Evolutionary conservation across 2,329 filamentous ascomycete species (phyloP).

Genomic region (Ophiocordyceps camponoti-leonardi): DNA sequence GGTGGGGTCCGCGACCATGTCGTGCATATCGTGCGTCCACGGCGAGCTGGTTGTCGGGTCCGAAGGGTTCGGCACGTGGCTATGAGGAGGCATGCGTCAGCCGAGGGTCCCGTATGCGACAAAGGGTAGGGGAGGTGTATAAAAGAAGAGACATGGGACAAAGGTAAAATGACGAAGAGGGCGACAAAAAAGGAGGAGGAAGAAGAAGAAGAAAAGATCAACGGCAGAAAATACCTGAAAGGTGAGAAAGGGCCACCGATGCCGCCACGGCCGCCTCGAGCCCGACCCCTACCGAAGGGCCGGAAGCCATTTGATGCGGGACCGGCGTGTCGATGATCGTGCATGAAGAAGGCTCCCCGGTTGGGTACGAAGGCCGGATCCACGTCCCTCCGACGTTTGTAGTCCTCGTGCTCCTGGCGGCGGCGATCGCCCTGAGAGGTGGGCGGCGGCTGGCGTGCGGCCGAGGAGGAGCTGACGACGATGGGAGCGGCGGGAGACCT

Average conservation of each 20-base stretch:
- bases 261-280: constrained; percentile 40
- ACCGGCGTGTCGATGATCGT: constrained; percentile 75
- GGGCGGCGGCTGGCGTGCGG: constrained; percentile 23
- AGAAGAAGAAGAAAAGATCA: constrained; percentile 13
- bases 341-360: constrained; percentile 90
- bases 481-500: constrained; percentile 29
- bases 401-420: constrained; percentile 78
- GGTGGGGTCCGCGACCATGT: constrained; percentile 37
- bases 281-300: constrained; percentile 50
- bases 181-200: constrained; percentile 1
- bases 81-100: constrained; percentile 5
- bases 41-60: constrained; percentile 53
- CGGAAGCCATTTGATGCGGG: constrained; percentile 63
- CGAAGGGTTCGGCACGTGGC: constrained; percentile 24
- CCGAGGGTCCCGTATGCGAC: neutral
- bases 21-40: constrained; percentile 94
- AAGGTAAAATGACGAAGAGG: constrained; percentile 14
- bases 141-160: neutral
- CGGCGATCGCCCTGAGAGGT: constrained; percentile 51
- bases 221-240: constrained; percentile 38
- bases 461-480: constrained; percentile 35
- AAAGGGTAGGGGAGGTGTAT: neutral
- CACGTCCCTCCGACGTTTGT: constrained; percentile 70
- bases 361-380: constrained; percentile 92
- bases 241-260: constrained; percentile 41